Base-by-base conservation (phyloP, 345 rosid species). In the Aquilaria malaccensis region DNA sequence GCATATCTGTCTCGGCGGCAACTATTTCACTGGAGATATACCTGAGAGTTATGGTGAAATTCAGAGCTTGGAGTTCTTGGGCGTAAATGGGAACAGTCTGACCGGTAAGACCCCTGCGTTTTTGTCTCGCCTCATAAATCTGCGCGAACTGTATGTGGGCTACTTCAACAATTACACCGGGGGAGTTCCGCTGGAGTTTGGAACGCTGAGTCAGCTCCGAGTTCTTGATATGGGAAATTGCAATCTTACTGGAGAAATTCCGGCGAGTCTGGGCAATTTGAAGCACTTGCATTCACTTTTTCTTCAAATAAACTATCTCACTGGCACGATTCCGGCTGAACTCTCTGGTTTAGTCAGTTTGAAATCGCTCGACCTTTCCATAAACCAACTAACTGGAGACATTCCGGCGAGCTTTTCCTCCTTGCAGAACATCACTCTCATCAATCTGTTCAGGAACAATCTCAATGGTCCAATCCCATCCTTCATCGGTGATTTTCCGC, bases 131-230 rank as follows among this genome's bases (percentile, higher is more conserved):
- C 73, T 93, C 56, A 84, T 77, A 68, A 93, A 85, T 14, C 85
- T 89, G 0, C 71, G 31, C 68, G 66, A 61, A 32, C 54, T 93
- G 73, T 84, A 66, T 22, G 2, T 89, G 4, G 97, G 98, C 2
- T 93, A 89, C 62, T 89, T 0, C 65, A 89, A 79, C 74, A 33
- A 11, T 12, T 93, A 81, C 63, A 63, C 60, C 4, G 88, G 98
- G 2, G 85, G 79, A 7, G 76, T 93, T 55, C 97, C 98, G 0
- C 79, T 82, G 41, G 96, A 82, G 69, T 87, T 89, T 37, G 97
- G 98, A 0, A 58, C 52, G 13, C 63, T 93, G 69, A 71, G 79
- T 30, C 70, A 67, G 6, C 95, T 93, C n/a, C 69, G 72, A 48
- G 0, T 62, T 9, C 88, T 93, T 1, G 96, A 89, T 71, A 81